These are phyloP conservation scores for Acanthochlamys bracteata DNA, from an alignment of 106 monocot species.

Conservation along the genomic window DNA sequence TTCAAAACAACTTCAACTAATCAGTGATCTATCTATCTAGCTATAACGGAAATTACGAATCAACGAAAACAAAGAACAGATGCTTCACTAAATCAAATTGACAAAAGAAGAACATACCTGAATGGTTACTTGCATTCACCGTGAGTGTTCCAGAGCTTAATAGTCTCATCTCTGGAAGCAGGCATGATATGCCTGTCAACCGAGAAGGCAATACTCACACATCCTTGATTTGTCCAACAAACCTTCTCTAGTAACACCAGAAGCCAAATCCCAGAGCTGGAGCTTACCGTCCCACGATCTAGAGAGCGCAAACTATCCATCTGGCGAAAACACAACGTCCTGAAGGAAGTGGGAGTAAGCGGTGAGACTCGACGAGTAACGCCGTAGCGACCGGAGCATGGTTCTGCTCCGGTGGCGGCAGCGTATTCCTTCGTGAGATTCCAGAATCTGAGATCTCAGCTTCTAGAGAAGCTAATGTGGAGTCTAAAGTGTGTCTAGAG, in stretches of 20 bases:
- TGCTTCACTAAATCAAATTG: too few relatives aligned
- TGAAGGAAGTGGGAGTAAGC: slow-evolving; percentile 8
- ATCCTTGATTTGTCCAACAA: slow-evolving; percentile 8
- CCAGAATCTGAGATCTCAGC: too few relatives aligned
- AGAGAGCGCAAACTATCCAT: slow-evolving; percentile 8
- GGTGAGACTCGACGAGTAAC: slow-evolving; percentile 6
- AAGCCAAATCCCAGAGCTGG: slow-evolving; percentile 1
- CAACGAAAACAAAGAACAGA: too few relatives aligned
- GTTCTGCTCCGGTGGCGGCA: neutral
- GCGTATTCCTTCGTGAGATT: slow-evolving; percentile 21
- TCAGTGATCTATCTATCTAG: too few relatives aligned
- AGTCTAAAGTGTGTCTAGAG: too few relatives aligned
- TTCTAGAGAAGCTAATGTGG: too few relatives aligned
- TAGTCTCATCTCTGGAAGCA: slow-evolving; percentile 4
- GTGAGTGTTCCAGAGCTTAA: slow-evolving; percentile 10
- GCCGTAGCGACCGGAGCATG: slow-evolving; percentile 11
- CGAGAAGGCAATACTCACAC: slow-evolving; percentile 7
- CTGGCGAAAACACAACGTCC: slow-evolving; percentile 7
- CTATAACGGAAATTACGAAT: too few relatives aligned
- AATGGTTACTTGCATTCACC: slow-evolving; percentile 15
- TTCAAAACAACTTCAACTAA: too few relatives aligned
- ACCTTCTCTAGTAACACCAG: slow-evolving; percentile 2
- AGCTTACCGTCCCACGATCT: slow-evolving; percentile 8
- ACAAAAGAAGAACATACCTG: neutral
- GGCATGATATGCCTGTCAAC: slow-evolving; percentile 6